These are phyloP conservation scores for Grifola frondosa DNA, from an alignment of 1,284 basidiomycete genomes.

Conservation along the genomic window DNA sequence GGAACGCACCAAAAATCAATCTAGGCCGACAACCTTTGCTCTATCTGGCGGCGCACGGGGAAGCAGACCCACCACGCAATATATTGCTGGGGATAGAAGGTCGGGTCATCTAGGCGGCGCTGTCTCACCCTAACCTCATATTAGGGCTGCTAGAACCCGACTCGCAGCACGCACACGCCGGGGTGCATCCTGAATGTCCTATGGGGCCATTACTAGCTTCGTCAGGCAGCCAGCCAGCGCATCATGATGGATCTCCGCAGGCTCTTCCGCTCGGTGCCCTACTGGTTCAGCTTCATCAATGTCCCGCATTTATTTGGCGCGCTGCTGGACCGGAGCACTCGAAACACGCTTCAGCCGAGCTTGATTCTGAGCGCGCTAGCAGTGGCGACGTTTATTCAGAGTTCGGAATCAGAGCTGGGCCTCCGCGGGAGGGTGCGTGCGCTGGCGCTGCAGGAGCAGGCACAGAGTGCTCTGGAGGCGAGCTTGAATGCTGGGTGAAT, in stretches of 20 bases:
- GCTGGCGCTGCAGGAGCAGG: slow-evolving; percentile 56
- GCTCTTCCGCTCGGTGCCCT: slow-evolving; percentile 56
- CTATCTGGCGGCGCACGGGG: too few species aligned
- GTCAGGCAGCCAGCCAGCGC: slow-evolving; percentile 38
- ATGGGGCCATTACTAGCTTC: too few species aligned
- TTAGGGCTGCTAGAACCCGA: too few species aligned
- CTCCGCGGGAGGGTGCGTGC: slow-evolving; percentile 49
- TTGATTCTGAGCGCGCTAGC: slow-evolving; percentile 60
- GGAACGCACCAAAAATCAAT: too few species aligned
- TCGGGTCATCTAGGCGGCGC: too few species aligned
- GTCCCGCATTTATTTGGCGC: slow-evolving; percentile 59
- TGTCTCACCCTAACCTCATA: too few species aligned
- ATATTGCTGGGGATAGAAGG: too few species aligned
- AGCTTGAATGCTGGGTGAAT: slow-evolving; percentile 66
- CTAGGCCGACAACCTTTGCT: too few species aligned
- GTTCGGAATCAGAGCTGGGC: slow-evolving; percentile 51
- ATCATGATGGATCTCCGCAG: slow-evolving; percentile 58
- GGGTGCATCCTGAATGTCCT: too few species aligned
- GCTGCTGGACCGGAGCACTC: slow-evolving; percentile 49
- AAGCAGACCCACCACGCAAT: too few species aligned
- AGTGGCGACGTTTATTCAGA: slow-evolving; percentile 64
- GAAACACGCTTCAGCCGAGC: slow-evolving; percentile 62
- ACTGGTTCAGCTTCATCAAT: slow-evolving; percentile 72
- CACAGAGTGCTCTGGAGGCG: slow-evolving; percentile 64
- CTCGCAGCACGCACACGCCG: too few species aligned